A percentile compares a stretch with the other conserved stretches of the same genome.
Conservation (phyloP, 345 rosid species). For the Luvunga scandens region DNA sequence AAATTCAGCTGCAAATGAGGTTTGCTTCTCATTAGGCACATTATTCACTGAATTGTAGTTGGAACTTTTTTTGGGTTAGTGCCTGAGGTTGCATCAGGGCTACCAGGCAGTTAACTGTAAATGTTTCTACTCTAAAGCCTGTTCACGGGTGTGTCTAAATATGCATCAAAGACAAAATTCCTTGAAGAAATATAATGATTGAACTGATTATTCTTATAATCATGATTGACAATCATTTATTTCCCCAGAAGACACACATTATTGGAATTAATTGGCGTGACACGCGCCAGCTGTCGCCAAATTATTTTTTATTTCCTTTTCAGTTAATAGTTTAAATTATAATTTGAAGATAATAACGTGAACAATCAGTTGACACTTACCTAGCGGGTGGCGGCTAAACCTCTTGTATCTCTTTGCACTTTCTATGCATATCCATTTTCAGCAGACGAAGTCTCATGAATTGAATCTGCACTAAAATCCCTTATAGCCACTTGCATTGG, state of each 20-base stretch:
- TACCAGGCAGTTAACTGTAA: too few relatives aligned
- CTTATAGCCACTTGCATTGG: not conserved
- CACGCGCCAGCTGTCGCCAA: not conserved
- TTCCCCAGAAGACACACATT: not conserved
- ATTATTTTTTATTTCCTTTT: not conserved
- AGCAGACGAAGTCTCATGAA: not conserved
- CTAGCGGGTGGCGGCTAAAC: not conserved
- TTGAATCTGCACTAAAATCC: not conserved
- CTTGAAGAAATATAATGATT: not conserved
- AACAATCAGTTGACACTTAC: not conserved
- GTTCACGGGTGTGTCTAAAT: not conserved
- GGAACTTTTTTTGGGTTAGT: not conserved
- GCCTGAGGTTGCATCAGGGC: not conserved
- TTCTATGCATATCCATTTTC: not conserved
- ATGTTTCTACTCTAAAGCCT: not conserved
- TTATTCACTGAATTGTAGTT: not conserved
- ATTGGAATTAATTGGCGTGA: not conserved
- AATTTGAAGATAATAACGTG: not conserved
- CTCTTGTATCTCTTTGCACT: not conserved
- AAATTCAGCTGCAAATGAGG: slow-evolving; percentile 26
- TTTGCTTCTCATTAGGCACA: not conserved
- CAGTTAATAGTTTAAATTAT: not conserved
- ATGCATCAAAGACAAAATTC: not conserved
- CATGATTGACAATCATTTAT: not conserved
- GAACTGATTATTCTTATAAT: not conserved